Evolutionary conservation across 2,329 filamentous ascomycete species (phyloP), one percentile per base, ranked within the genome.

Genomic region (Fusarium sp.): DNA sequence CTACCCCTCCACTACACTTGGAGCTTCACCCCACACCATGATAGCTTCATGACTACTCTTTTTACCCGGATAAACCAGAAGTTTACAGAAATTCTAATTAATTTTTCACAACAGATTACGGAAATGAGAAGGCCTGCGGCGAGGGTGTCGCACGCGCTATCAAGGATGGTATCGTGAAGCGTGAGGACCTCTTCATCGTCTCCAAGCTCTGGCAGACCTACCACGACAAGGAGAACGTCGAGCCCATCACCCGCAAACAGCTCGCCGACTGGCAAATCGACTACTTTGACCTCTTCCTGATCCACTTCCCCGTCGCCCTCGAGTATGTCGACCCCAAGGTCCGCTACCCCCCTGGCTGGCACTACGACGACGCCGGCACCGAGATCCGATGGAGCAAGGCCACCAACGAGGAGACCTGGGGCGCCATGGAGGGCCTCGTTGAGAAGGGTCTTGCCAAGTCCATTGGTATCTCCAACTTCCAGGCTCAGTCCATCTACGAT

Each of bases 181-280:
- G 94, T 68, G 90, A 93, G 83, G 94, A 98, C 30, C 92, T 97
- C 81, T 97, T 97, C 89, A 91, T 98, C 81, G 93, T 95, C 74
- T 94, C 92, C 84, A 98, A 97, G 88, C 92, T 98, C 66, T 97
- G 95, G 94, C 95, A 96, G 86, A 92, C 91, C 75, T 97, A 95
- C 89, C 94, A 97, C 87, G 92, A 96, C 79, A 88, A 87, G 77
- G 91, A 96, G 77, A 88, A 89, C 77, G 93, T 96, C 72, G 90
- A 92, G 84, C 91, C 91, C 66, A 94, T 96, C 80, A 89, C 87
- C 83, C 90, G 90, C 83, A 92, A 91, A 80, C 93, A 95, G 85
- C 90, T 95, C 71, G 89, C 90, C 75, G 93, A 96, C 87, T 96
- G 93, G 91, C 91, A 92, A 72, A 82, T 97, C 70, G 94, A 95